phyloP scores from a whole-genome alignment of 1,139 yeast species.

The Blastobotrys capitulatus region DNA sequence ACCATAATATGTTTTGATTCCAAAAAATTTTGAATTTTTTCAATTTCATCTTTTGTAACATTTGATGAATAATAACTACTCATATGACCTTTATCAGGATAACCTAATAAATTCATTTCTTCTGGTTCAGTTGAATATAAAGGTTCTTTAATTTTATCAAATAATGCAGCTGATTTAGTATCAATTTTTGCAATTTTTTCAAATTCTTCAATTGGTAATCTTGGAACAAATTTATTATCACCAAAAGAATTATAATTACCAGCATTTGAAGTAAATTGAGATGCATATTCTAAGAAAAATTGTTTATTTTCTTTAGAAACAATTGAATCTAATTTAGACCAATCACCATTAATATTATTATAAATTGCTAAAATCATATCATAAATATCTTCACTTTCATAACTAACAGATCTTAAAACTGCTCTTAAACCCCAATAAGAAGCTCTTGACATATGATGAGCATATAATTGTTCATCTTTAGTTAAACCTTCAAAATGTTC shows the following conservation, averaged over 20 bases:
- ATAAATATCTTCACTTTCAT: conserved; percentile 69
- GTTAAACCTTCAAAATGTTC: conserved; percentile 46
- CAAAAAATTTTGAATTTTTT: conserved; percentile 57
- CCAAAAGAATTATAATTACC: conserved; percentile 91
- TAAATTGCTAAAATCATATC: conserved; percentile 63
- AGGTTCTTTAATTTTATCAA: conserved; percentile 41
- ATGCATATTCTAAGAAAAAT: conserved; percentile 65
- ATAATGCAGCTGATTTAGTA: conserved; percentile 37
- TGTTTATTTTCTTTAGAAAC: conserved; percentile 38
- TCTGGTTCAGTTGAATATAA: conserved; percentile 49
- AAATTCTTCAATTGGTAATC: conserved; percentile 45
- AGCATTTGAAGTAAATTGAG: conserved; percentile 72
- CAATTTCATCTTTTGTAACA: conserved; percentile 57
- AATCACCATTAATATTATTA: conserved; percentile 47
- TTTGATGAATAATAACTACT: conserved; percentile 63
- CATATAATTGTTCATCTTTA: conserved; percentile 57
- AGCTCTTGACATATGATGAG: conserved; percentile 78
- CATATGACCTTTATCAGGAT: conserved; percentile 70
- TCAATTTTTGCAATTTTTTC: conserved; percentile 42
- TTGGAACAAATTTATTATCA: conserved; percentile 77
- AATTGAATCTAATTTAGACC: conserved; percentile 34
- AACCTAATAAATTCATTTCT: conserved; percentile 56
- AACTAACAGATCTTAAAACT: conserved; percentile 76
- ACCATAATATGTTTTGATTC: conserved; percentile 64
- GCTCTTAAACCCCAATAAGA: conserved; percentile 79